phyloP scores from a whole-genome alignment of 345 rosid species.

The Cochlearia excelsa region DNA sequence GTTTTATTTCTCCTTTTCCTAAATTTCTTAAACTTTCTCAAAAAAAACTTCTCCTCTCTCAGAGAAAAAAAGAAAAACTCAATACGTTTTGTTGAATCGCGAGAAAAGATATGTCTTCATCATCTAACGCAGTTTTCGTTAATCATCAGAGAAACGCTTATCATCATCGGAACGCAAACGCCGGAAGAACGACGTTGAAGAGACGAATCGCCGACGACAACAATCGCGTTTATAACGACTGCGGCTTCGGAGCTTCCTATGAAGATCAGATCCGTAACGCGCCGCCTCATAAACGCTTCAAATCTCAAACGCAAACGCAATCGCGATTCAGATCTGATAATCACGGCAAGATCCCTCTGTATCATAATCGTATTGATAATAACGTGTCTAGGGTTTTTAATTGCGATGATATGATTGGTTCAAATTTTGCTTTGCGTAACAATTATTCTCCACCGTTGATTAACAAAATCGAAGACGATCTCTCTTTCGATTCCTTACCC shows the following conservation, averaged over 20 bases:
- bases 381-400: conserved; percentile 37
- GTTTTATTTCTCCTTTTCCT: too few relatives aligned
- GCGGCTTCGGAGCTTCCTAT: conserved; percentile 2
- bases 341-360: conserved; percentile 13
- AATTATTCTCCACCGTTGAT: conserved; percentile 2
- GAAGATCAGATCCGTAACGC: conserved; percentile 16
- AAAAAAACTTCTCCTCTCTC: too few relatives aligned
- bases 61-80: background rate
- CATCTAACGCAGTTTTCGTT: background rate
- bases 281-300: conserved; percentile 28
- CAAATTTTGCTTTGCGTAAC: conserved; percentile 20
- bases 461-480: conserved; percentile 9
- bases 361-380: background rate
- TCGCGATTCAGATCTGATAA: background rate
- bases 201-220: conserved; percentile 13
- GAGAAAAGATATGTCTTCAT: conserved; percentile 15
- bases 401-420: conserved; percentile 24
- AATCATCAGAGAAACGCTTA: conserved; percentile 18
- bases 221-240: background rate
- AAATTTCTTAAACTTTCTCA: too few relatives aligned
- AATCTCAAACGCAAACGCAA: conserved; percentile 18
- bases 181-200: conserved; percentile 20
- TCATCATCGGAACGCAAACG: conserved; percentile 11
- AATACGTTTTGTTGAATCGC: background rate
- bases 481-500: conserved; percentile 27